These are phyloP conservation scores for Mycena vulgaris DNA, from an alignment of 768 basidiomycete species.

Conservation along the genomic window DNA sequence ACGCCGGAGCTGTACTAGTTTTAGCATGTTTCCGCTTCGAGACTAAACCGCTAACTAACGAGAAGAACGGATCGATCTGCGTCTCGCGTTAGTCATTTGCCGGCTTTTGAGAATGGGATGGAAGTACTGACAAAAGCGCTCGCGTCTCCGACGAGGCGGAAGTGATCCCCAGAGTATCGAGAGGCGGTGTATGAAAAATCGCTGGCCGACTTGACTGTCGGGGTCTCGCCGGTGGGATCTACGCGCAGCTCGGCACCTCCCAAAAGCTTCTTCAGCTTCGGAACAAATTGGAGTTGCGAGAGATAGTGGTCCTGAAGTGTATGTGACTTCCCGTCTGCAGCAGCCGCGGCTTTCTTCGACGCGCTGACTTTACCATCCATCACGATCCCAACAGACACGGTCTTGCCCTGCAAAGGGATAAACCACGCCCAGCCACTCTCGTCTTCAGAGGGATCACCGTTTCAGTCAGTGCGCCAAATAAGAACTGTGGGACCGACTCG, in stretches of 20 bases:
- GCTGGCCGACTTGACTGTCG: slow-evolving; percentile 45
- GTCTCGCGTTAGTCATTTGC: neutral
- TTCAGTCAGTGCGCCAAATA: neutral
- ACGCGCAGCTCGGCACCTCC: slow-evolving; percentile 43
- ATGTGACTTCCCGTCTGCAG: slow-evolving; percentile 10
- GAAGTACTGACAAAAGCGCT: slow-evolving; percentile 18
- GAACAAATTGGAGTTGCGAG: slow-evolving; percentile 50
- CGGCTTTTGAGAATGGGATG: neutral
- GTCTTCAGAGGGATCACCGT: slow-evolving; percentile 41
- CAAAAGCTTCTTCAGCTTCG: slow-evolving; percentile 49
- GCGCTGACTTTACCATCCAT: slow-evolving; percentile 48
- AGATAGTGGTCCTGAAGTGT: slow-evolving; percentile 53
- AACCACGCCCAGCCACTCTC: slow-evolving; percentile 59
- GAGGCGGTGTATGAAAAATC: slow-evolving; percentile 54
- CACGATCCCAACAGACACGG: slow-evolving; percentile 55
- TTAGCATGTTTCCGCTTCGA: neutral
- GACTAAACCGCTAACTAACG: slow-evolving; percentile 13
- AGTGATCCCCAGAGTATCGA: slow-evolving; percentile 50
- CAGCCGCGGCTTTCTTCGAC: slow-evolving; percentile 37
- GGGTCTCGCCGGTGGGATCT: slow-evolving; percentile 31
- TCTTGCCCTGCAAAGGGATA: slow-evolving; percentile 54
- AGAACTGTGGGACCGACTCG: neutral
- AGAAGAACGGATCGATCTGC: slow-evolving; percentile 33
- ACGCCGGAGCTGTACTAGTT: slow-evolving; percentile 22
- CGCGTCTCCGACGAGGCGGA: slow-evolving; percentile 50